phyloP scores from a whole-genome alignment of 176 grass and related monocot genomes.

The Puya raimondii region DNA sequence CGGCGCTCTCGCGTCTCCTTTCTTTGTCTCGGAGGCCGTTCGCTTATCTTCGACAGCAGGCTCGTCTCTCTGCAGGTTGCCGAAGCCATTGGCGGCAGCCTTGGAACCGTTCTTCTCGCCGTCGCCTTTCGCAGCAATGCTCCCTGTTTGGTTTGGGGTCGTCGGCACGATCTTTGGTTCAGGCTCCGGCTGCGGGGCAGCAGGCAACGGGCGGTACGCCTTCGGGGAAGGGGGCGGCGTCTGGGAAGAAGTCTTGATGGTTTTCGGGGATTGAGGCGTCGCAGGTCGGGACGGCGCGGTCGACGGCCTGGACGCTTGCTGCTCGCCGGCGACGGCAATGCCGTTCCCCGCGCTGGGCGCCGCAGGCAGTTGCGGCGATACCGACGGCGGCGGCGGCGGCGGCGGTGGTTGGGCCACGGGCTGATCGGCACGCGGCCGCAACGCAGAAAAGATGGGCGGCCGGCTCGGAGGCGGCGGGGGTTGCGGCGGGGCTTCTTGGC shows the following conservation, averaged over 20 bases:
- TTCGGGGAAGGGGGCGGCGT: slow-evolving; percentile 17
- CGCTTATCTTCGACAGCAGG: not conserved
- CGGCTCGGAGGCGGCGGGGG: not conserved
- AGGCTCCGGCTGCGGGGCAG: slow-evolving; percentile 2
- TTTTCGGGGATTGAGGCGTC: slow-evolving; percentile 20
- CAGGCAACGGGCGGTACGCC: not conserved
- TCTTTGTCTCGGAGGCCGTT: not conserved
- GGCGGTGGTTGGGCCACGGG: not conserved
- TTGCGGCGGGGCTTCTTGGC: not conserved
- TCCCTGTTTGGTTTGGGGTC: not conserved
- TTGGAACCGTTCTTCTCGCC: not conserved
- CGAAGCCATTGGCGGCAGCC: not conserved
- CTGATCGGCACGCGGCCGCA: not conserved
- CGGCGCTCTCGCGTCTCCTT: slow-evolving; percentile 5
- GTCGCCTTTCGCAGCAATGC: no score
- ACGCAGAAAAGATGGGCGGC: not conserved
- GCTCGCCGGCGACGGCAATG: not conserved
- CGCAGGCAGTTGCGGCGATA: not conserved
- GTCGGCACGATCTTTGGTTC: slow-evolving; percentile 15
- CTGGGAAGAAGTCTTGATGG: slow-evolving; percentile 24
- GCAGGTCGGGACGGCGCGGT: not conserved
- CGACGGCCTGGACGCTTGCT: no score
- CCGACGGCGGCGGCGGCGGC: not conserved
- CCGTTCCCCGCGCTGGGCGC: not conserved
- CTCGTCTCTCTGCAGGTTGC: not conserved